These are phyloP conservation scores for Cystobasidium tubakii DNA, from an alignment of 768 basidiomycete species.

Conservation along the genomic window DNA sequence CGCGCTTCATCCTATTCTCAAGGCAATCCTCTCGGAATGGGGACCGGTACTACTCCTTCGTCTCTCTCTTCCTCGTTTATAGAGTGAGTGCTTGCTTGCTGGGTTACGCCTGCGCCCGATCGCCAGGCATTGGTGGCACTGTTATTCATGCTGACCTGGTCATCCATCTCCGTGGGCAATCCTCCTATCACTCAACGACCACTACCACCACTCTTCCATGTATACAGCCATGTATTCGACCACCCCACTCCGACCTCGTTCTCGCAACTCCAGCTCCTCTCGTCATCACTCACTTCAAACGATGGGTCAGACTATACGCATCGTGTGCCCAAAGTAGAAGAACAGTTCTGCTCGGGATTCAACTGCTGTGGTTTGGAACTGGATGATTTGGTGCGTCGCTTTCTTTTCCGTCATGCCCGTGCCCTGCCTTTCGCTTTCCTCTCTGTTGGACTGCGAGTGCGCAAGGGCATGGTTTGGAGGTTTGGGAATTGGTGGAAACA, in stretches of 20 bases:
- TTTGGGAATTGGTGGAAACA: too few species aligned
- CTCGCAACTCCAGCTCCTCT: conserved; percentile 40
- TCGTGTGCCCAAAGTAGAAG: conserved; percentile 45
- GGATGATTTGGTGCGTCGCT: conserved; percentile 54
- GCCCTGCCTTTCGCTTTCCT: neutral
- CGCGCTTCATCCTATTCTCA: conserved; percentile 21
- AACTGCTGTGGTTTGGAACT: conserved; percentile 78
- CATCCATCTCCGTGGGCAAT: too few species aligned
- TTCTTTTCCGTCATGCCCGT: neutral
- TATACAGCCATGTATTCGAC: conserved; percentile 37
- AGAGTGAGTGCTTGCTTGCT: conserved; percentile 26
- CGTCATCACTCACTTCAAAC: conserved; percentile 43
- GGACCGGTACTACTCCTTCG: conserved; percentile 17
- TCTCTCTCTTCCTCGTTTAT: conserved; percentile 26
- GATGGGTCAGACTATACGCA: conserved; percentile 44
- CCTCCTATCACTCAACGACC: neutral
- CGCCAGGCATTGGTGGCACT: too few species aligned
- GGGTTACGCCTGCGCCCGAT: neutral
- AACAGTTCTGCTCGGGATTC: conserved; percentile 66
- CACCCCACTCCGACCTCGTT: conserved; percentile 39
- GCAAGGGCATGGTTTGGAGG: too few species aligned
- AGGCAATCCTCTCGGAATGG: conserved; percentile 22
- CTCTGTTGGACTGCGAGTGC: neutral
- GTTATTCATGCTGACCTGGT: too few species aligned
- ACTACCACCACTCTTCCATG: neutral